phyloP scores from a whole-genome alignment of 257 asterid species.

The Solanum clarkiae region DNA sequence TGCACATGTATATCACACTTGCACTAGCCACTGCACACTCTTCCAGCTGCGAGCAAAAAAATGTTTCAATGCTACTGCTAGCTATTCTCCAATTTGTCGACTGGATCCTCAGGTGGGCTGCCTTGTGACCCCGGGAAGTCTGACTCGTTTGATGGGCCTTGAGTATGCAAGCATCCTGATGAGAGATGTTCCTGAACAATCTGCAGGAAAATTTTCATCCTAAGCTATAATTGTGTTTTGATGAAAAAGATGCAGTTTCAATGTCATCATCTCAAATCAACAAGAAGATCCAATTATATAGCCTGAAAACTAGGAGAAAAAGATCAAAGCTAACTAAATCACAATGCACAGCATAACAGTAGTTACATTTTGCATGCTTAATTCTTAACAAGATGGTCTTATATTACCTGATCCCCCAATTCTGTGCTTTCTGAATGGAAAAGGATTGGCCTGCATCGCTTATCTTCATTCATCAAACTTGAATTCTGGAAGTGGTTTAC shows the following conservation, averaged over 20 bases:
- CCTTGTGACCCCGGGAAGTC: background rate
- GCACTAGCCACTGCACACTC: background rate
- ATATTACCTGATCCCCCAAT: conserved; percentile 26
- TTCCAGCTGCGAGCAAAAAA: background rate
- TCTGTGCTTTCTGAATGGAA: conserved; percentile 29
- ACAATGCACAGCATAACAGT: background rate
- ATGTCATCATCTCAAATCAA: background rate
- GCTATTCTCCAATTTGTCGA: conserved; percentile 10
- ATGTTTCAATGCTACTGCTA: background rate
- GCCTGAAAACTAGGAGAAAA: background rate
- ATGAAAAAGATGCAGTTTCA: background rate
- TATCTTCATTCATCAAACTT: conserved; percentile 79
- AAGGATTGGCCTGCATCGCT: conserved; percentile 61
- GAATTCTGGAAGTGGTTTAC: conserved; percentile 71
- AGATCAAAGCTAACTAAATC: background rate
- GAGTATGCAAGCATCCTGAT: conserved; percentile 13
- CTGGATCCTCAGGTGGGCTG: background rate
- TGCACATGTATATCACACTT: conserved; percentile 1
- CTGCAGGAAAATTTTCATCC: conserved; percentile 7
- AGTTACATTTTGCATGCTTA: background rate
- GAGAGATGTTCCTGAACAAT: conserved; percentile 15
- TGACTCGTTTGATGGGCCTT: conserved; percentile 8
- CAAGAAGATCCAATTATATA: background rate
- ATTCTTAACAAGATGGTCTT: background rate
- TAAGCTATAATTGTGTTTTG: background rate